Evolutionary conservation across 1,139 yeast species (phyloP).

Genomic region (Debaryomyces robertsiae): DNA sequence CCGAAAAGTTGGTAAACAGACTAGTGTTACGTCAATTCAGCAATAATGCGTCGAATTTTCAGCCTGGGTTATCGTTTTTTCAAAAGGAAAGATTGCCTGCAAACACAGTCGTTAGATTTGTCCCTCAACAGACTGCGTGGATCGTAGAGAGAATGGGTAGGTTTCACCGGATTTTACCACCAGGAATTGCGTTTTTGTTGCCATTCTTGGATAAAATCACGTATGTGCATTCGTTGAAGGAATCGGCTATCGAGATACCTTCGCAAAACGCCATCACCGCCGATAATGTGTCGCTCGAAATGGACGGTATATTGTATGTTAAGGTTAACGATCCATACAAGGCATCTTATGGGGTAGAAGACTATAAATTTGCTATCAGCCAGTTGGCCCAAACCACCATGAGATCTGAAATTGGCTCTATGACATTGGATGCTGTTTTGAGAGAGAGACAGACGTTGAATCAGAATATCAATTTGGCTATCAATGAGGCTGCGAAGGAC

Average conservation of each 20-base stretch:
- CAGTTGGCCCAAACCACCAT: constrained; percentile 90
- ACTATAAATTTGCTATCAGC: constrained; percentile 80
- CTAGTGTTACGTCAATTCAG: constrained; percentile 7
- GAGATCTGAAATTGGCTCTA: constrained; percentile 85
- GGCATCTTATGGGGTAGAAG: constrained; percentile 88
- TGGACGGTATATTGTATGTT: constrained; percentile 82
- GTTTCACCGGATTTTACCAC: constrained; percentile 70
- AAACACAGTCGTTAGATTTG: constrained; percentile 74
- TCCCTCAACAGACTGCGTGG: constrained; percentile 92
- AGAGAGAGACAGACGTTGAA: constrained; percentile 75
- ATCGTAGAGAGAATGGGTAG: constrained; percentile 91
- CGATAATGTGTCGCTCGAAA: constrained; percentile 80
- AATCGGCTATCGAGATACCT: constrained; percentile 82
- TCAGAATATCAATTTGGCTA: constrained; percentile 70
- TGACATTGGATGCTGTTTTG: constrained; percentile 76
- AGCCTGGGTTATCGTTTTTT: constrained; percentile 53
- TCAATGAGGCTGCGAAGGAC: constrained; percentile 80
- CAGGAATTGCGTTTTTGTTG: constrained; percentile 73
- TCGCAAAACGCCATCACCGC: constrained; percentile 83
- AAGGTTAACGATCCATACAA: constrained; percentile 80
- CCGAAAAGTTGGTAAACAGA: constrained; percentile 6
- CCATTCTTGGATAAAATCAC: constrained; percentile 77
- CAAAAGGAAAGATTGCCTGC: constrained; percentile 70
- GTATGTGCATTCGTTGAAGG: constrained; percentile 81
- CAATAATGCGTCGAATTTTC: constrained; percentile 13